Evolutionary conservation across 2,329 filamentous ascomycete genomes (phyloP).

Genomic region (Nectriaceae sp.): DNA sequence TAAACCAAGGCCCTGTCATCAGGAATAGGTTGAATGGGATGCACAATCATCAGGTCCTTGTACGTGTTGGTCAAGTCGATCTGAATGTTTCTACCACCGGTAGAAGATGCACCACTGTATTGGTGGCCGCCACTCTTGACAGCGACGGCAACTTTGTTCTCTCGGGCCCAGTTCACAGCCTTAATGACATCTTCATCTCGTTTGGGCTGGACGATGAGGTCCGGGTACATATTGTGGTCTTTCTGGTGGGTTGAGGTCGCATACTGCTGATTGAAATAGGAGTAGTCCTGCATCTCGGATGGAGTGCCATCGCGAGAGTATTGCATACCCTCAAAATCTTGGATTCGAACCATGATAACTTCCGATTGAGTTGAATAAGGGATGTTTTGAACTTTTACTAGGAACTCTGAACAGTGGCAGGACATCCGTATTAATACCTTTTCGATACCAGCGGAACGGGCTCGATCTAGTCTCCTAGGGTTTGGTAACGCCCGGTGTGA

Average conservation of each 20-base stretch:
- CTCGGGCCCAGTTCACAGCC: conserved; percentile 42
- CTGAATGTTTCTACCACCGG: conserved; percentile 45
- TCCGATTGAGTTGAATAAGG: too few species aligned
- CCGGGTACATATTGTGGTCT: conserved; percentile 46
- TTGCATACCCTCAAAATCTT: conserved; percentile 24
- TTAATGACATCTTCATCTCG: conserved; percentile 43
- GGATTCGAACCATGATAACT: conserved; percentile 19
- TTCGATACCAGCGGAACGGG: too few species aligned
- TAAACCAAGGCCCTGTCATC: conserved; percentile 38
- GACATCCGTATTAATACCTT: too few species aligned
- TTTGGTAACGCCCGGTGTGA: too few species aligned
- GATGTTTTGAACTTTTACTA: too few species aligned
- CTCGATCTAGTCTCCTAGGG: too few species aligned
- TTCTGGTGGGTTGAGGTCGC: conserved; percentile 43
- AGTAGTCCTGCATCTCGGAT: conserved; percentile 13
- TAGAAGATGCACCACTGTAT: conserved; percentile 52
- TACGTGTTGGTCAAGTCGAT: conserved; percentile 43
- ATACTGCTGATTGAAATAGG: conserved; percentile 39
- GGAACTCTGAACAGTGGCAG: too few species aligned
- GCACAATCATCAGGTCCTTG: conserved; percentile 32
- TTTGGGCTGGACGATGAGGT: conserved; percentile 45
- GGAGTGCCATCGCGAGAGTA: conserved; percentile 19
- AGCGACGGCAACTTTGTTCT: conserved; percentile 43
- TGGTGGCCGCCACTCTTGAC: conserved; percentile 51
- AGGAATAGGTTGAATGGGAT: conserved; percentile 10